phyloP scores from a whole-genome alignment of 2,329 filamentous ascomycete genomes.

The Scedosporium dehoogii region DNA sequence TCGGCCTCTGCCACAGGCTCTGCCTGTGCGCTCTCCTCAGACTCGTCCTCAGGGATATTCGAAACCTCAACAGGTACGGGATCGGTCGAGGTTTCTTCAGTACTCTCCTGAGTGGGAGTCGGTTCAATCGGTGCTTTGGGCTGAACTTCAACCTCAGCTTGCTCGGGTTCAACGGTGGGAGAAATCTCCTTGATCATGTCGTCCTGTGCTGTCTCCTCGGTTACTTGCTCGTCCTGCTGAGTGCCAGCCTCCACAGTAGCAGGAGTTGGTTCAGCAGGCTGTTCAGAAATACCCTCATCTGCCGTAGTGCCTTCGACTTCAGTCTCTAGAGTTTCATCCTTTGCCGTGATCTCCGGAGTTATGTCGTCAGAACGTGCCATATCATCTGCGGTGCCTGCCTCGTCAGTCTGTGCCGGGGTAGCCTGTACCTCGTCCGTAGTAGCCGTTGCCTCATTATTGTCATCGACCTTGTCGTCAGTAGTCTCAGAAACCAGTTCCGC shows the following conservation, averaged over 20 bases:
- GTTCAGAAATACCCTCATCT: background rate
- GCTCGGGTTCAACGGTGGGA: background rate
- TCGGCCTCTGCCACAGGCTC: background rate
- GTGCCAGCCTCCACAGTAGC: no score
- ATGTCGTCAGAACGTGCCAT: background rate
- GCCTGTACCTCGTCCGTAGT: background rate
- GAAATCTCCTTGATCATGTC: background rate
- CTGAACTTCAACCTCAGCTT: background rate
- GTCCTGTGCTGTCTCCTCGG: background rate
- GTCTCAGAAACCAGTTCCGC: conserved; percentile 3
- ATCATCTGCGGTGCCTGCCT: background rate
- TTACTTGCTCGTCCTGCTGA: no score
- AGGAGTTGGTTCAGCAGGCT: background rate
- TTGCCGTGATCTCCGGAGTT: background rate
- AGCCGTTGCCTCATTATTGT: background rate
- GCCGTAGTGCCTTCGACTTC: background rate
- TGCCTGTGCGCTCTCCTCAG: background rate
- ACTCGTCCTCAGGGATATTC: background rate
- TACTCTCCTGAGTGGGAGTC: background rate
- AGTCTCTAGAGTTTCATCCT: background rate
- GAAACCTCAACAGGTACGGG: background rate
- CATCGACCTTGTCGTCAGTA: background rate
- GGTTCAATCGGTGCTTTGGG: background rate
- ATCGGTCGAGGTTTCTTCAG: background rate
- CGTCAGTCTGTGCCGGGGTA: background rate